Evolutionary conservation across 2,329 filamentous ascomycete species (phyloP), one percentile per base, ranked within the genome.

Genomic region (Shiraia bambusicola): DNA sequence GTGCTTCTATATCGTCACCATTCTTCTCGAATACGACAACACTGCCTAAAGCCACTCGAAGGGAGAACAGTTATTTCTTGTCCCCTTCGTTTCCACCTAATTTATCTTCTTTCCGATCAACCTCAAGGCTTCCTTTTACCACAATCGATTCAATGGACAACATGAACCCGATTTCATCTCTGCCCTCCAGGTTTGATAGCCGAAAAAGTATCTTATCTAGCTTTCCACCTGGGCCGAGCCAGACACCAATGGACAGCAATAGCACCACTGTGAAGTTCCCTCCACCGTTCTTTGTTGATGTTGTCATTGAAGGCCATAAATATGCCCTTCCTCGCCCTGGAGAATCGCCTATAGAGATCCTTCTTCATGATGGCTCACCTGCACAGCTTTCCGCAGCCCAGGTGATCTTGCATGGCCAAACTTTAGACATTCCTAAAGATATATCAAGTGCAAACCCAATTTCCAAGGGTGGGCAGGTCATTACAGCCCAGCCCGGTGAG

Each of bases 241-340:
- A 26, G 19, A 6, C 19, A 7, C 36, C 36, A 9, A 15, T 5
- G 9, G 17, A 15, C 8, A 22, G 25, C 8, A 22, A 26, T 10
- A 10, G 26, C 4, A n/a, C 28, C 12, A 16, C 15, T 13, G 28
- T 27, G 6, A 9, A 32, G 4, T 34, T 47, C 22, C 49, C 49
- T 12, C 2, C 33, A 6, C 9, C 34, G 2, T 44, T 26, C 16
- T 17, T 45, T 6, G 14, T 49, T 30, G 52, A 52, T 35, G 42
- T 34, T 2, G 14, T 47, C 10, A 50, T 55, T n/a, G 49, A 42
- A 11, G 42, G 38, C 8, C 24, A 41, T 9, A 14, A 26, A 3
- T 55, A 52, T 28, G 40, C 45, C 24, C 49, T 55, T 13, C 49
- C 52, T 13, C 37, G 38, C 1, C 26, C 45, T 4, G 36, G 35